Base-by-base conservation (phyloP, 2,329 filamentous ascomycete genomes). In the Aspergillus melleus region DNA sequence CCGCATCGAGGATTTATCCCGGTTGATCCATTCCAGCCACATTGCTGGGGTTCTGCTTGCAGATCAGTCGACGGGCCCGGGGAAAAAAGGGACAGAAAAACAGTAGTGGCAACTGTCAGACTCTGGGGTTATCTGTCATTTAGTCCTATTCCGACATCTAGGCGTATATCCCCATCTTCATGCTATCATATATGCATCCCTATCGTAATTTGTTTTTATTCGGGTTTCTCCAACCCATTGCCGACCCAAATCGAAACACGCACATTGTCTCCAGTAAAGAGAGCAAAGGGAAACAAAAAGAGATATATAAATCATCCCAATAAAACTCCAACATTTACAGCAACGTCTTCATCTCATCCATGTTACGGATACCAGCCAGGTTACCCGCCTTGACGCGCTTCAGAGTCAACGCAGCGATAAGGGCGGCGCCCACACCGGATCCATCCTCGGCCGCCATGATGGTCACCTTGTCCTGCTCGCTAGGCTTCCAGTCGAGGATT, bases 371-470 rank as follows among this genome's bases (percentile, higher is more conserved):
- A 67, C 86, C 86, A 32, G 79, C 81, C 55, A 82, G 64, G 68
- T 87, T 85, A 36, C 86, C 86, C 54, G 82, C 80, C 73, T 85
- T 81, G 63, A 86, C 81, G 60, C 86, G 79, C 79, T 88, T 86
- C 61, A 88, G 74, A 10, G 86, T 89, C 72, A 89, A 71, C 8
- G 87, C 87, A 8, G 95, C 95, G 81, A 99, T 98, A 62, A 99
- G 80, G 4, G 95, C 95, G 49, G 94, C 95, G 67, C 94, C 94
- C n/a, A 98, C 95, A 85, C 94, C 95, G 66, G 90, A 94, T 65
- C 95, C 95, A 75, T 99, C 95, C 80, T 99, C 95, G 62, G 95
- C 93, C 51, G 92, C 89, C 66, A 94, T 78, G 66, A 98, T 88
- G 80, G 93, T 89, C 57, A 99, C 85, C 8, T 92, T 93, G 71